Conservation (phyloP, 2,329 filamentous ascomycete genomes). For the Coleophoma eucalyptorum region DNA sequence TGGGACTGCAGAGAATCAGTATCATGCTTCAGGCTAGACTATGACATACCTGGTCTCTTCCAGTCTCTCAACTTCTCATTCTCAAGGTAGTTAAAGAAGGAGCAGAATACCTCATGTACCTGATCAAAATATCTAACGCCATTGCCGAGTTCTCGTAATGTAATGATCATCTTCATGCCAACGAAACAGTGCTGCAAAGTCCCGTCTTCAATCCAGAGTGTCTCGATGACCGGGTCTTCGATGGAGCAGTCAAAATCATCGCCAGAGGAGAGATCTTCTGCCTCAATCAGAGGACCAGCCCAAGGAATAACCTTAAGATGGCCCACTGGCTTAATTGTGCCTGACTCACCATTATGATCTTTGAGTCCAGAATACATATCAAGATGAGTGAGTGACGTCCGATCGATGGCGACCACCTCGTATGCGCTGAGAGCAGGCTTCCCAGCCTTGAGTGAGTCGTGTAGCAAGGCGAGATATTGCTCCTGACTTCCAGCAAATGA, state of each 20-base stretch:
- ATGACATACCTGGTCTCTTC: conserved; percentile 47
- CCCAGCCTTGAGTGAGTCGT: conserved; percentile 34
- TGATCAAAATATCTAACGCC: conserved; percentile 63
- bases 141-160: conserved; percentile 51
- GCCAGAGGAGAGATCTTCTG: conserved; percentile 19
- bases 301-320: conserved; percentile 38
- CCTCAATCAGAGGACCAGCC: conserved; percentile 28
- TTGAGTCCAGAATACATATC: conserved; percentile 40
- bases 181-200: conserved; percentile 52
- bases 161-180: conserved; percentile 60
- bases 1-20: conserved; percentile 14
- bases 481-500: conserved; percentile 31
- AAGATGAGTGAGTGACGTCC: conserved; percentile 35
- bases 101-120: conserved; percentile 50
- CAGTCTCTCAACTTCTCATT: conserved; percentile 68
- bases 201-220: conserved; percentile 66
- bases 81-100: conserved; percentile 61
- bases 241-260: conserved; percentile 4
- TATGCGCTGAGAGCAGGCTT: conserved; percentile 51
- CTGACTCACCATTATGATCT: conserved; percentile 27
- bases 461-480: conserved; percentile 26
- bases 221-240: conserved; percentile 32
- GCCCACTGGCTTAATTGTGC: conserved; percentile 38
- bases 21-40: neutral
- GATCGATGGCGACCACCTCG: conserved; percentile 52